Conservation (phyloP, 2,329 filamentous ascomycete genomes). For the Ustulina deusta region DNA sequence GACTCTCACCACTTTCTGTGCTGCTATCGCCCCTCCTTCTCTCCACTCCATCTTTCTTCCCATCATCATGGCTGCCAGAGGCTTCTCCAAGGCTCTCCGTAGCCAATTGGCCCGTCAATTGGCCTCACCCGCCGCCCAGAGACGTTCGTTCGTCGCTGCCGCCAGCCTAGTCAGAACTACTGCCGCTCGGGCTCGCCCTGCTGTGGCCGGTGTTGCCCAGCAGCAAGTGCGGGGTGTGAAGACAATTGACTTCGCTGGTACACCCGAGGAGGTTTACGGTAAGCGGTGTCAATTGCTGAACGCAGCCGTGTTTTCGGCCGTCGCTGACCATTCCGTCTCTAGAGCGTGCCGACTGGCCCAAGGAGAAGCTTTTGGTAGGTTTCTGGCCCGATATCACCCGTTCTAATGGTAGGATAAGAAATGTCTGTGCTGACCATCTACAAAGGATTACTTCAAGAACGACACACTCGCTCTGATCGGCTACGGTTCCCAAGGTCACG, state of each 20-base stretch:
- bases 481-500: slow-evolving; percentile 97
- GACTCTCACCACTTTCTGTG: slow-evolving; percentile 38
- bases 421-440: slow-evolving; percentile 38
- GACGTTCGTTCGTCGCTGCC: slow-evolving; percentile 72
- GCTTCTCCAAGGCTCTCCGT: slow-evolving; percentile 76
- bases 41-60: slow-evolving; percentile 48
- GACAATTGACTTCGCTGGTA: slow-evolving; percentile 98
- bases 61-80: slow-evolving; percentile 78
- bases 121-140: slow-evolving; percentile 69
- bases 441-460: slow-evolving; percentile 98
- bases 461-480: slow-evolving; percentile 99
- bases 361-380: slow-evolving; percentile 95
- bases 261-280: slow-evolving; percentile 96
- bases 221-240: slow-evolving; percentile 89
- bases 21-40: slow-evolving; percentile 42
- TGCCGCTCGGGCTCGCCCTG: slow-evolving; percentile 62
- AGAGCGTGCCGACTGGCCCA: slow-evolving; percentile 99
- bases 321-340: slow-evolving; percentile 49
- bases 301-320: slow-evolving; percentile 1
- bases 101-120: slow-evolving; percentile 73
- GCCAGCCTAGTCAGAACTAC: slow-evolving; percentile 67
- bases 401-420: background rate
- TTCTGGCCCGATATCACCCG: slow-evolving; percentile 38
- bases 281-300: slow-evolving; percentile 51
- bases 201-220: slow-evolving; percentile 58